Evolutionary conservation across 257 asterid genomes (phyloP).

Genomic region (Ophiorrhiza pumila): DNA sequence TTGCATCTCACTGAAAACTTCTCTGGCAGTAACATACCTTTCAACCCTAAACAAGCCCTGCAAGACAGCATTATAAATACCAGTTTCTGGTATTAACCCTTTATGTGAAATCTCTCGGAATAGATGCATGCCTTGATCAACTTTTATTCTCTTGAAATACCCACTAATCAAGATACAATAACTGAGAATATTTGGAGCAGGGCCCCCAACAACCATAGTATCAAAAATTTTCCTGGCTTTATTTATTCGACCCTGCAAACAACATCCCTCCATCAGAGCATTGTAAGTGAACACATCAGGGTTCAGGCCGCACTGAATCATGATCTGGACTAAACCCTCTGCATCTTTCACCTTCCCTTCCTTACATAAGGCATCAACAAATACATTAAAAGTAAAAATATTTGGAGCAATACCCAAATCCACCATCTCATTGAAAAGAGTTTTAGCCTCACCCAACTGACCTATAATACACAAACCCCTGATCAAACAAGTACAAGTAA

Average conservation of each 20-base stretch:
- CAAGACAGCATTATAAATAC: slow-evolving; percentile 21
- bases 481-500: slow-evolving; percentile 20
- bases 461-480: slow-evolving; percentile 19
- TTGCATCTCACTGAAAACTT: slow-evolving; percentile 8
- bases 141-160: slow-evolving; percentile 26
- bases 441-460: slow-evolving; percentile 2
- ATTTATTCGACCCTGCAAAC: slow-evolving; percentile 24
- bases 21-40: slow-evolving; percentile 21
- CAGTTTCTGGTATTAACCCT: slow-evolving; percentile 18
- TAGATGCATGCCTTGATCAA: slow-evolving; percentile 31
- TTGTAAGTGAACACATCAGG: slow-evolving; percentile 30
- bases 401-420: not conserved
- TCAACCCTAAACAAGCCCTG: slow-evolving; percentile 29
- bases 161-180: slow-evolving; percentile 32
- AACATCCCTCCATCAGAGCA: slow-evolving; percentile 31
- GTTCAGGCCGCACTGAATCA: slow-evolving; percentile 14
- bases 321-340: slow-evolving; percentile 18
- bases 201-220: slow-evolving; percentile 10
- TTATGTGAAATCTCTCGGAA: slow-evolving; percentile 21
- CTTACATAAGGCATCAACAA: slow-evolving; percentile 9
- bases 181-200: slow-evolving; percentile 18
- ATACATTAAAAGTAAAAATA: not conserved
- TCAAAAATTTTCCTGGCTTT: slow-evolving; percentile 24
- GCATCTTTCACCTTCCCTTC: slow-evolving; percentile 24
- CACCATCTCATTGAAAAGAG: slow-evolving; percentile 4